Evolutionary conservation across 2,329 filamentous ascomycete species (phyloP).

Genomic region (Metarhizium guizhouense): DNA sequence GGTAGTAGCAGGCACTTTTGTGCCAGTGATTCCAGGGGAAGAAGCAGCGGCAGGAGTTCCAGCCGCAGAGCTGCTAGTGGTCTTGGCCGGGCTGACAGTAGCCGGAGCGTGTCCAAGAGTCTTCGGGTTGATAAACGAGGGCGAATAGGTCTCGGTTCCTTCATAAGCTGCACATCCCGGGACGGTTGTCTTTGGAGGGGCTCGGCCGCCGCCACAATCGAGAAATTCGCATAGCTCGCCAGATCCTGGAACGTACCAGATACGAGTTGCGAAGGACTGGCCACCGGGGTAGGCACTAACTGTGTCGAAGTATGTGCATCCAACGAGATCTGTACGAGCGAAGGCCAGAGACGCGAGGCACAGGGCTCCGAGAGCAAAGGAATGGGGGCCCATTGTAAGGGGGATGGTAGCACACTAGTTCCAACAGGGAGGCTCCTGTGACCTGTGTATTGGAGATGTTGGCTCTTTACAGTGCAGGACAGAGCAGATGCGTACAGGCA

Average conservation of each 20-base stretch:
- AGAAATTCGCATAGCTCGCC: conserved; percentile 56
- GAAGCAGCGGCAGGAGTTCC: conserved; percentile 9
- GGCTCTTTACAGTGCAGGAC: no score
- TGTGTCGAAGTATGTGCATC: conserved; percentile 33
- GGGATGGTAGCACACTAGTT: not conserved
- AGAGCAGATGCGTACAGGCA: no score
- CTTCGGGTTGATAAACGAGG: conserved; percentile 34
- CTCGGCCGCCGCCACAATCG: conserved; percentile 60
- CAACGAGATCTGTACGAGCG: conserved; percentile 36
- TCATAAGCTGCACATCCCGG: conserved; percentile 50
- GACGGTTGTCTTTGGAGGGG: conserved; percentile 52
- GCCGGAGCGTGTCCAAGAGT: conserved; percentile 13
- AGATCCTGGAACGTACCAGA: conserved; percentile 54
- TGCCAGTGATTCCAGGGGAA: not conserved
- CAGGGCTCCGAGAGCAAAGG: conserved; percentile 15
- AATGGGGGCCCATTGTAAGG: conserved; percentile 16
- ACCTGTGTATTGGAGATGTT: no score
- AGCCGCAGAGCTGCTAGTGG: conserved; percentile 7
- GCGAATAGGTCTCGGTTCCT: conserved; percentile 46
- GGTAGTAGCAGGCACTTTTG: not conserved
- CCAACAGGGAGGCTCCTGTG: no score
- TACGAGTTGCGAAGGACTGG: conserved; percentile 32
- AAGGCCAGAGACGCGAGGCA: conserved; percentile 23
- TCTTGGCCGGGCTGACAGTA: conserved; percentile 1
- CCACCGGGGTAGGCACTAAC: conserved; percentile 19